phyloP scores from a whole-genome alignment of 2,329 filamentous ascomycete genomes.

The Xylaria sp. region DNA sequence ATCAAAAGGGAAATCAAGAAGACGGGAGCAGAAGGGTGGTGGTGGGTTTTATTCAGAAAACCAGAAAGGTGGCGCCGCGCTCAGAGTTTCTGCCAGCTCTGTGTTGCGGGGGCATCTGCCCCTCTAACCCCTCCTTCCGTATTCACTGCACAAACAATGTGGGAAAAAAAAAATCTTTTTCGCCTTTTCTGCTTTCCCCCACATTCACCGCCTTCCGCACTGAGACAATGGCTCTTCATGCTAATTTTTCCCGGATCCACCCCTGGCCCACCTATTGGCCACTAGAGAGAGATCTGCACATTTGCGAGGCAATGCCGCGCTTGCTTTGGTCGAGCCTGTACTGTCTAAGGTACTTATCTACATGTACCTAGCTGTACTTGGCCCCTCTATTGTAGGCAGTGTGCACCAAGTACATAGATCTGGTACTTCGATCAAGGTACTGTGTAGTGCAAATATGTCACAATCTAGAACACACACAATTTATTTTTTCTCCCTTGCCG shows the following conservation, averaged over 20 bases:
- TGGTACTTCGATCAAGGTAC: background rate
- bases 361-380: background rate
- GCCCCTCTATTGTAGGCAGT: background rate
- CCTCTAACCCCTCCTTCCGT: constrained; percentile 41
- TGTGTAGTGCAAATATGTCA: background rate
- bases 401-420: constrained; percentile 1
- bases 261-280: constrained; percentile 21
- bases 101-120: constrained; percentile 39
- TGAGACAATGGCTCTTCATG: background rate
- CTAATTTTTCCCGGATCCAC: constrained; percentile 17
- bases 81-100: constrained; percentile 32
- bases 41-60: constrained; percentile 42
- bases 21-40: constrained; percentile 40
- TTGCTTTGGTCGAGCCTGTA: constrained; percentile 21
- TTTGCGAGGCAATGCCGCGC: constrained; percentile 35
- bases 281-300: background rate
- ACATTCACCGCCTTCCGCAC: constrained; percentile 39
- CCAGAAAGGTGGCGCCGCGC: constrained; percentile 31
- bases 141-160: constrained; percentile 19
- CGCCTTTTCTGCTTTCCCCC: constrained; percentile 30
- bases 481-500: constrained; percentile 2
- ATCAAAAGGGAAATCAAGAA: constrained; percentile 48
- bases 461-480: background rate
- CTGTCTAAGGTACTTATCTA: background rate
- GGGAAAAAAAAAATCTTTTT: constrained; percentile 38